Base-by-base conservation (phyloP, 2,329 filamentous ascomycete genomes). In the Helotiales sp. region DNA sequence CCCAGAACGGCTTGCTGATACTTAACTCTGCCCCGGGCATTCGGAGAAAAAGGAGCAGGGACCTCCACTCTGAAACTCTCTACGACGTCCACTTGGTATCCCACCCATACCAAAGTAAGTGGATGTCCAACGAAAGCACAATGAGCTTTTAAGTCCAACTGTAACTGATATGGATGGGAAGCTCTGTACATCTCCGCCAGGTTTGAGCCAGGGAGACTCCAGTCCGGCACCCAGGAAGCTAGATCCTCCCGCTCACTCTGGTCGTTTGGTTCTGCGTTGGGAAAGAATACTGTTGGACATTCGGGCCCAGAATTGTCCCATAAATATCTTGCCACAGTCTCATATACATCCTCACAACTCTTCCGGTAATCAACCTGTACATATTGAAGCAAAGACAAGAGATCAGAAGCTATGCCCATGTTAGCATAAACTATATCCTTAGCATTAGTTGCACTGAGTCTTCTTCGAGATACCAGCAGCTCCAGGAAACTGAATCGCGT, bases 141-240 rank as follows among this genome's bases (percentile, higher is more conserved):
- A 34, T 66, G 55, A 20, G 34, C 22, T 26, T 20, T 59, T 30
- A 50, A 22, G 3, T 52, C 37, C 1, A 59, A 45, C 26, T 32
- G 32, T n/a, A 54, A 26, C 22, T 40, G 40, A 6, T 15, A 2
- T 13, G 34, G 20, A 10, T 32, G 52, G 34, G 59, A 59, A 8
- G 63, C 60, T 20, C 32, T 17, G n/a, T 63, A 66, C 60, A 66
- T 66, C 8, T 30, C 24, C 11, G 34, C 60, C 17, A 66, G 32
- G 6, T 22, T 32, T 17, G 50, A 30, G 10, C 34, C 22, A 15
- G 52, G 32, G 6, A 63, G 43, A 37, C 30, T 66, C 64, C 64
- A 66, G 15, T 66, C 64, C 3, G 64, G 60, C 15, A 60, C 52
- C 64, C 64, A 66, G 2, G 52, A 59, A 17, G 64, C 64, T 17